Evolutionary conservation across 73 alveolate species (phyloP).

Genomic region (Paramecium primaurelia): DNA sequence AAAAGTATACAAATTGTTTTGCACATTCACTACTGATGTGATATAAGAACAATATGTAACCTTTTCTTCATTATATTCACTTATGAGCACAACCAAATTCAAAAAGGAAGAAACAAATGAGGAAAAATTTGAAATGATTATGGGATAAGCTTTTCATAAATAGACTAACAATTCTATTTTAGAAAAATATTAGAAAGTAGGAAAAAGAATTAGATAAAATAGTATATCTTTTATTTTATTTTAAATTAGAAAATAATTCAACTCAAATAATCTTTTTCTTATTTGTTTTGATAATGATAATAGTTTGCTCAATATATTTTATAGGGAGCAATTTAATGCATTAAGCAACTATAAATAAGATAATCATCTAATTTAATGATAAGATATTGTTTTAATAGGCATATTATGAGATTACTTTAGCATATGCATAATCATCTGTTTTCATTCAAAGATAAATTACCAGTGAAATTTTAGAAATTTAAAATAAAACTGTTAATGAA

Average conservation of each 20-base stretch:
- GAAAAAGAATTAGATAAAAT: background rate
- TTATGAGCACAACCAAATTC: background rate
- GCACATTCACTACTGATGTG: background rate
- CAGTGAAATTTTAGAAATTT: background rate
- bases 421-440: background rate
- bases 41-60: background rate
- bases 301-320: background rate
- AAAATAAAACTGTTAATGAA: background rate
- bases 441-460: background rate
- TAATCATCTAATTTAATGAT: background rate
- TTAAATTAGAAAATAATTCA: background rate
- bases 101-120: conserved; percentile 28
- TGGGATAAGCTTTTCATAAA: background rate
- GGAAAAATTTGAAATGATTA: background rate
- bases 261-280: background rate
- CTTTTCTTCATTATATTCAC: background rate
- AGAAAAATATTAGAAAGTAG: background rate
- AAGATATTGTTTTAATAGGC: background rate
- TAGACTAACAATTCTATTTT: background rate
- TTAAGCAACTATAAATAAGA: background rate
- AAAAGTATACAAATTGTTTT: background rate
- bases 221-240: background rate
- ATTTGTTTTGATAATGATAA: background rate
- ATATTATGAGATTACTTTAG: background rate
- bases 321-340: background rate